Evolutionary conservation across 2,329 filamentous ascomycete genomes (phyloP), one percentile per base, ranked within the genome.

Genomic region (Cadophora luteo-olivacea): DNA sequence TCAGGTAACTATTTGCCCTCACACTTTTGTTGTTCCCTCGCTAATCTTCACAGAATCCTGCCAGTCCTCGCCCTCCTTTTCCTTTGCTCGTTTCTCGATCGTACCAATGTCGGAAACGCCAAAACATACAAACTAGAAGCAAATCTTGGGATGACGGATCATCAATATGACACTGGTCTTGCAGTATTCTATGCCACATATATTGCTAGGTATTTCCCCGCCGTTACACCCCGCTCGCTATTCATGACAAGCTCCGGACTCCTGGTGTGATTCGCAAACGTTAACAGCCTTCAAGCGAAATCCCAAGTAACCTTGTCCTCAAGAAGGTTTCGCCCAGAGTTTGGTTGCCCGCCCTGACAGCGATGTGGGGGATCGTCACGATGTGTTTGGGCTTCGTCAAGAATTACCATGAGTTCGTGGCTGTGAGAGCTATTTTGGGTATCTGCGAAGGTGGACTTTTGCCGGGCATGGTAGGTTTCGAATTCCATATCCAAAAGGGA

Each of bases 41-140:
- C 45, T 49, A 36, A 48, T 22, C 65, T 69, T 67, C 67, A 38
- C 66, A 90, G 87, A 61, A 85, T 91, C 32, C 80, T 91, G 7
- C 89, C 89, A 0, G 79, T 89, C 7, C 82, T 92, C n/a, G 84
- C 88, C 0, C 74, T 91, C 0, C 80, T 92, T 1, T 91, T 91
- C 72, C 81, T 91, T 11, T 91, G 87, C 79, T 91, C 88, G 0
- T 86, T 87, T 71, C 81, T 87, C 66, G 90, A 92, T 77, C 84
- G 91, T 52, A 91, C 89, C n/a, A 92, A 92, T 75, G 88, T 92
- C 48, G 90, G 90, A 48, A 92, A 92, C 74, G 90, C 89, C 29
- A 88, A 88, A 69, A 87, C 92, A 9, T 83, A 90, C 63, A 86
- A 87, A 0, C 82, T 92, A 16, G 86, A 90, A 72, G 72, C 80